Base-by-base conservation (phyloP, 345 rosid genomes). In the Noccaea bulbosa region DNA sequence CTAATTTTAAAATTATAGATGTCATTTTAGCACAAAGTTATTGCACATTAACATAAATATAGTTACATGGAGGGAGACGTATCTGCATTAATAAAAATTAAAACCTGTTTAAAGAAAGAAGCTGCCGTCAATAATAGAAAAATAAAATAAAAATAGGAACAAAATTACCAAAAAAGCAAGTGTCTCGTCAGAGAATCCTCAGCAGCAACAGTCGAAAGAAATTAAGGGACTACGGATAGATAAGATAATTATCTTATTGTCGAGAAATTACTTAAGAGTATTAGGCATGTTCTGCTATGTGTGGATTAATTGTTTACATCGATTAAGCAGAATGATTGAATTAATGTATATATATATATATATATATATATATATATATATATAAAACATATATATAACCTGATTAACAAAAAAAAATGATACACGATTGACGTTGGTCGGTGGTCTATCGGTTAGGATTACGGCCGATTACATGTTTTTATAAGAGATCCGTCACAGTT, bases 11-110 rank as follows among this genome's bases (percentile, higher is more conserved):
- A 38, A 40, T 2, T 41, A 16, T 17, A 15, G 10, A 12, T 58
- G 35, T 35, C 34, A 16, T 38, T 32, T 37, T 37, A 24, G 64
- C 8, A 37, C 20, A 47, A 57, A 22, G 49, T 40, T 58, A 47
- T 15, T 56, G 53, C 16, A 35, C 53, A 40, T 65, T 65, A 40
- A n/a, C 30, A 39, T 50, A 15, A 20, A 20, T 27, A 50, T n/a
- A 50, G 59, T 41, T 66, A 39, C 1, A 5, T 66, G 5, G 33
- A 44, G 9, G 37, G 17, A 35, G 22, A 11, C 35, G 9, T 43
- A 41, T 20, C 12, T 32, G 9, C 49, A 66, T 15, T 32, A 66
- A 20, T 12, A 24, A 16, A 17, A 41, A 1, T 10, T 12, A 37
- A 45, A 62, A 30, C 40, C 37, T 24, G 30, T 60, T 32, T 2